Percentiles rank a stretch among this genome's conserved stretches.
phyloP scores from a whole-genome alignment of 75 land plant species.

The Chamaecyparis obtusa region DNA sequence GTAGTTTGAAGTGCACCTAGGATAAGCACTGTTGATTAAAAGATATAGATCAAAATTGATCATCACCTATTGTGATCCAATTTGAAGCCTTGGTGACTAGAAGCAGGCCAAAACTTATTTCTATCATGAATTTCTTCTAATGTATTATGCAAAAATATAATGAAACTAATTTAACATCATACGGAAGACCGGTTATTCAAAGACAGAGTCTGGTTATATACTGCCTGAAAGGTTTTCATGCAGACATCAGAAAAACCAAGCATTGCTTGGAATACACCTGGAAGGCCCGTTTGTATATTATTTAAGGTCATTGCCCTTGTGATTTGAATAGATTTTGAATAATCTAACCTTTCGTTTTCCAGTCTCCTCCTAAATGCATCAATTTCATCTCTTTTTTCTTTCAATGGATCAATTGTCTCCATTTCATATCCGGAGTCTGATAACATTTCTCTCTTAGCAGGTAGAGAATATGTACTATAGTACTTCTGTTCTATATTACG shows the following conservation, averaged over 20 bases:
- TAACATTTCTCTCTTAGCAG: constrained; percentile 6
- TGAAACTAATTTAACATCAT: not conserved
- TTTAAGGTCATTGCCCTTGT: constrained; percentile 78
- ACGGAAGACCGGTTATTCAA: constrained; percentile 7
- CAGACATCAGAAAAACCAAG: constrained; percentile 70
- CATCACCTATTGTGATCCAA: constrained; percentile 7
- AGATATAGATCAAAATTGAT: constrained; percentile 10
- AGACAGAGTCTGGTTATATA: constrained; percentile 36
- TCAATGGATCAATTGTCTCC: constrained; percentile 16
- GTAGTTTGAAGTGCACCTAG: not conserved
- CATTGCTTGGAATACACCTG: constrained; percentile 82
- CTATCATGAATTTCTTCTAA: constrained; percentile 5
- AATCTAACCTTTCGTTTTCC: constrained; percentile 67
- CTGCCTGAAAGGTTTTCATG: constrained; percentile 45
- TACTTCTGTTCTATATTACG: constrained; percentile 41
- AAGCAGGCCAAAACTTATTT: constrained; percentile 4
- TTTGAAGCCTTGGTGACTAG: not conserved
- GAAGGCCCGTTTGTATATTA: constrained; percentile 85
- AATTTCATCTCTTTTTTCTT: constrained; percentile 47
- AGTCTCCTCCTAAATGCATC: constrained; percentile 51
- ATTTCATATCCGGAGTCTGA: not conserved
- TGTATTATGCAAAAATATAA: not conserved
- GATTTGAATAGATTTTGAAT: constrained; percentile 51
- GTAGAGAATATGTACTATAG: constrained; percentile 34
- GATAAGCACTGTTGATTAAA: constrained; percentile 1